Percentiles rank a stretch among this genome's conserved stretches.
These are phyloP conservation scores for Stellera chamaejasme DNA, from an alignment of 345 rosid species.

Conservation along the genomic window DNA sequence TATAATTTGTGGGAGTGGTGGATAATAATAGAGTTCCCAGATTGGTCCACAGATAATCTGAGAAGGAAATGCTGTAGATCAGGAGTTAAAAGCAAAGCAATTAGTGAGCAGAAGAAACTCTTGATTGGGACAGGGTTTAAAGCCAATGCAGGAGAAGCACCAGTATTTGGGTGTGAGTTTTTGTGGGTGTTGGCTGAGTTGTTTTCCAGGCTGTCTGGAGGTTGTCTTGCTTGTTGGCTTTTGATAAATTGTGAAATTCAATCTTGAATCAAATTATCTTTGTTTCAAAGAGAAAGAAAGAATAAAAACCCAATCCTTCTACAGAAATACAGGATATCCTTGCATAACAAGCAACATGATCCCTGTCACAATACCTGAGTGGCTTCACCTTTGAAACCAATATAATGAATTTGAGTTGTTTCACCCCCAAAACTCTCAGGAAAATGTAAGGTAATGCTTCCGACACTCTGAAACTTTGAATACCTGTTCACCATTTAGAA, in stretches of 20 bases:
- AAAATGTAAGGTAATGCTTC: conserved; percentile 87
- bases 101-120: too few relatives aligned
- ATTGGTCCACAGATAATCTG: too few relatives aligned
- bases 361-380: conserved; percentile 54
- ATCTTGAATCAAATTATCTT: background rate
- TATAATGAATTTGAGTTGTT: conserved; percentile 66
- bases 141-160: too few relatives aligned
- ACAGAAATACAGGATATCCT: background rate
- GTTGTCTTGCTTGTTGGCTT: background rate
- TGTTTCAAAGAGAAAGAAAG: background rate
- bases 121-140: too few relatives aligned
- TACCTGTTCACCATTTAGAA: conserved; percentile 34
- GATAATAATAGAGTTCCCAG: too few relatives aligned
- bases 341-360: conserved; percentile 5
- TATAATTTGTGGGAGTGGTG: too few relatives aligned
- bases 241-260: background rate
- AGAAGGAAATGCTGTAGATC: too few relatives aligned
- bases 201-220: background rate
- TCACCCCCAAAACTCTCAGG: conserved; percentile 91
- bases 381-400: conserved; percentile 97
- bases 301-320: background rate
- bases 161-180: too few relatives aligned
- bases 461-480: conserved; percentile 84
- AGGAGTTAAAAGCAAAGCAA: too few relatives aligned
- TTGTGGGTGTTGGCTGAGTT: too few relatives aligned